Base-by-base conservation (phyloP, 805 yeast species). In the Candida coleopterorum region DNA sequence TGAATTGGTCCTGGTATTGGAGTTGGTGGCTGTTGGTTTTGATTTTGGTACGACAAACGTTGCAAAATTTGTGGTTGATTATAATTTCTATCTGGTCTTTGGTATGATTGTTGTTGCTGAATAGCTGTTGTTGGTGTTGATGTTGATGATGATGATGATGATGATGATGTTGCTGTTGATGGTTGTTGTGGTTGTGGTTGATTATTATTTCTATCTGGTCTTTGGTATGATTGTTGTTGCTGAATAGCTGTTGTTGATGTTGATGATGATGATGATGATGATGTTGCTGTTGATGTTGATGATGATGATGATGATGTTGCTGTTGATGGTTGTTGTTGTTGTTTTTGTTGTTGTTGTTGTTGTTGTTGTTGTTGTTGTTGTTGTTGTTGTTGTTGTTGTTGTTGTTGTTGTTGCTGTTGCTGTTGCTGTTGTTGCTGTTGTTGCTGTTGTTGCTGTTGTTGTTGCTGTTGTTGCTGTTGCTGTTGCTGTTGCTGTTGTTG, bases 381-480 rank as follows among this genome's bases (percentile, higher is more conserved):
- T 18, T 29, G 29, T 25, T 25, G 28, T 25, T 25, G 33, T 20
- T 20, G 22, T 20, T 20, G 22, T 20, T 20, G 22, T 20, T 20
- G 22, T 20, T 20, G 22, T 20, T 20, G 22, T 20, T 14, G 26
- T 21, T 4, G 14, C 11, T 28, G 29, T 22, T 25, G 36, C 10
- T 21, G 16, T 21, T 28, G 36, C 17, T 24, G 25, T 5, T 1
- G 35, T 14, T 14, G 35, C 7, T 20, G 35, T 28, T 35, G 25
- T 27, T 29, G 11, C 18, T 25, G 29, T 10, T 27, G 39, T 24
- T 29, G 42, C 11, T 29, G 43, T 20, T 27, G 35, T 23, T 35
- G 38, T 29, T 29, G 39, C 10, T 30, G 32, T 20, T 17, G 35
- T 25, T 28, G 41, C 18, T 38, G 41, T 18, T 10, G 12, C 6